These are phyloP conservation scores for Sphagnum magellanicum DNA, from an alignment of 228 moss, liverwort and hornwort genomes.

Conservation along the genomic window DNA sequence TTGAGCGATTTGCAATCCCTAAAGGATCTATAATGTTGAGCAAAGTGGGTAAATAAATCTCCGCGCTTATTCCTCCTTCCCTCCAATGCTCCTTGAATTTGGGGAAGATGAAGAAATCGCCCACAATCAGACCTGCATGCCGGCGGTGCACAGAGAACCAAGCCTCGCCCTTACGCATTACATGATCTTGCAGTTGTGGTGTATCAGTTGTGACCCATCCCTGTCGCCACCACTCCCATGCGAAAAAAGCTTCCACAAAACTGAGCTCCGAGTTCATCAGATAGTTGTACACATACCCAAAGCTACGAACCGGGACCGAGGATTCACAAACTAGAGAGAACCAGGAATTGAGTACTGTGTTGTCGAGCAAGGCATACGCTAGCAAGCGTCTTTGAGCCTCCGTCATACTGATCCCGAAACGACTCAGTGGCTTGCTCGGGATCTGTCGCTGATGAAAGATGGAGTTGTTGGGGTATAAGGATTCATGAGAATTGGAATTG, in stretches of 20 bases:
- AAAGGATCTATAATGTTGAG: conserved; percentile 24
- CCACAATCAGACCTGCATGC: conserved; percentile 42
- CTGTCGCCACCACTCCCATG: conserved; percentile 11
- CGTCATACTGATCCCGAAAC: conserved; percentile 26
- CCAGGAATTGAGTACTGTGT: conserved; percentile 25
- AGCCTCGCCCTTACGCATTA: conserved; percentile 38
- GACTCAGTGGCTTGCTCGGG: conserved; percentile 22
- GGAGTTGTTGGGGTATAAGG: conserved; percentile 11
- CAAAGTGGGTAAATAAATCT: conserved; percentile 31
- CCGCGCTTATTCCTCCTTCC: conserved; percentile 18
- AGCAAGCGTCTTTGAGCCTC: conserved; percentile 28
- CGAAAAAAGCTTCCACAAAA: conserved; percentile 33
- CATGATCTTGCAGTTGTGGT: conserved; percentile 17
- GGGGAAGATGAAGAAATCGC: conserved; percentile 36
- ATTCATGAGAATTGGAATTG: background rate
- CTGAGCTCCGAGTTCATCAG: conserved; percentile 20
- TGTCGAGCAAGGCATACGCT: conserved; percentile 24
- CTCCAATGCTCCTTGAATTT: conserved; percentile 38
- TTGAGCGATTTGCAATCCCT: conserved; percentile 32
- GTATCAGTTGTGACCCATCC: conserved; percentile 8
- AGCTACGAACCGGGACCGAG: conserved; percentile 21
- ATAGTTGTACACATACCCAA: conserved; percentile 19
- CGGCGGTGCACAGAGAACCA: conserved; percentile 48
- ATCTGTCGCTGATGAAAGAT: conserved; percentile 22
- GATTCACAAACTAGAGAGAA: conserved; percentile 33